Evolutionary conservation across 768 basidiomycete species (phyloP).

Genomic region (Mycena vulgaris): DNA sequence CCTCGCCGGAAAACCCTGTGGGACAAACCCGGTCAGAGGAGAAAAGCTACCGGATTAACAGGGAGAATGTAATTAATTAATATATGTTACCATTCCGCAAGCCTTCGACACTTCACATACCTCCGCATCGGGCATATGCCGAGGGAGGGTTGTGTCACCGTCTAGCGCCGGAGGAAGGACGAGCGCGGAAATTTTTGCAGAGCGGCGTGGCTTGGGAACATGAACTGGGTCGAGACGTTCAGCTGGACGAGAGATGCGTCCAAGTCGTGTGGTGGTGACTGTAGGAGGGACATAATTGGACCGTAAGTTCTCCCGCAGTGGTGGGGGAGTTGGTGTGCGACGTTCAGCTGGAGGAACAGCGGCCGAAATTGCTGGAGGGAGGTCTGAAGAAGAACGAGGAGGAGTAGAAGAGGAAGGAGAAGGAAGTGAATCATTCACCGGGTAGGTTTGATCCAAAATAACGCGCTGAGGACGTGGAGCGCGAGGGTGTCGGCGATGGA

Average conservation of each 20-base stretch:
- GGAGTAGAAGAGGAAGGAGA: conserved; percentile 12
- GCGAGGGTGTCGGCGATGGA: conserved; percentile 51
- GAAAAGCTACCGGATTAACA: too few species aligned
- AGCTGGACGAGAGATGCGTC: conserved; percentile 33
- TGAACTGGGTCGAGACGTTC: conserved; percentile 20
- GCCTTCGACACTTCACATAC: too few species aligned
- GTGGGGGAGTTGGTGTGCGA: conserved; percentile 28
- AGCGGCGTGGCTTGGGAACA: too few species aligned
- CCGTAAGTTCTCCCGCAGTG: conserved; percentile 19
- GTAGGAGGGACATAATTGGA: conserved; percentile 32
- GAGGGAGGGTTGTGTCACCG: too few species aligned
- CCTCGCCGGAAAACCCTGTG: too few species aligned
- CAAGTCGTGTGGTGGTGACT: conserved; percentile 32
- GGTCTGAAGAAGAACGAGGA: neutral
- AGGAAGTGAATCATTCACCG: conserved; percentile 11
- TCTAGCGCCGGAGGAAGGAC: too few species aligned
- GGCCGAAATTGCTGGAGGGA: neutral
- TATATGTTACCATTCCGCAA: too few species aligned
- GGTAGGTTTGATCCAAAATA: conserved; percentile 26
- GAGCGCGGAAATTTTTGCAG: too few species aligned
- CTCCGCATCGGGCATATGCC: too few species aligned
- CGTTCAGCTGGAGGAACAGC: conserved; percentile 6
- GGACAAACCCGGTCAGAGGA: too few species aligned
- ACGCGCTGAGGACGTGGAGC: conserved; percentile 48
- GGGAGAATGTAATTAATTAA: too few species aligned